Base-by-base conservation (phyloP, 345 rosid genomes). In the Arabis alpina region DNA sequence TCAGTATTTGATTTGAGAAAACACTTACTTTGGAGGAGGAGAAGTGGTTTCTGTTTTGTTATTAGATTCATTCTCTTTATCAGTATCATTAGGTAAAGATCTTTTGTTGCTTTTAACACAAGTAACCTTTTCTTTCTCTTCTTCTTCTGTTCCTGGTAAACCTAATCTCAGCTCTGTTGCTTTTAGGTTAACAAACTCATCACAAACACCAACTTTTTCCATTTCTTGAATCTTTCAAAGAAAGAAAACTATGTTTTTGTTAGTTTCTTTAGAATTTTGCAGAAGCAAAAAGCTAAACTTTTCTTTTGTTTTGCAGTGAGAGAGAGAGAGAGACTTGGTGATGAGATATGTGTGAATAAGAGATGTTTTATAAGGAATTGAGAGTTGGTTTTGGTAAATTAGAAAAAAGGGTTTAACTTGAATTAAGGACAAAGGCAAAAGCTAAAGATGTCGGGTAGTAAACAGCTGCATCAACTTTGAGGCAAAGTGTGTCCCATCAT, bases 141-240 rank as follows among this genome's bases (percentile, higher is more conserved):
- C 53, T 44, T 76, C 82, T 57, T 66, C 81, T 1, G 89, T 82
- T 16, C 96, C 98, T 8, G 98, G 98, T 77, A 89, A 76, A 15
- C 97, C 97, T 47, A 93, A 61, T 68, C 96, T 83, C 4, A 93
- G 93, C 83, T 93, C 97, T 14, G 98, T 93, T 10, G 87, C 98
- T 80, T 82, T 85, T 37, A 93, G 80, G 79, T 90, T 86, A 41
- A 84, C 82, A 75, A 61, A 36, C 58, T 75, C 79, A 64, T 83
- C 93, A 71, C 55, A 81, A 57, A 14, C 75, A 24, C 56, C 75
- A 69, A 48, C 43, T 3, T 63, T 76, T 7, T 68, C 80, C 72
- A 78, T 78, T 61, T 51, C 45, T 57, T 42, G 12, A 19, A 50
- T 47, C 68, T 76, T 71, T 8, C 19, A 52, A 52, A 39, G 70